Percentiles rank a stretch among this genome's conserved stretches.
phyloP scores from a whole-genome alignment of 2,329 filamentous ascomycete genomes.

The Colletotrichum lini region DNA sequence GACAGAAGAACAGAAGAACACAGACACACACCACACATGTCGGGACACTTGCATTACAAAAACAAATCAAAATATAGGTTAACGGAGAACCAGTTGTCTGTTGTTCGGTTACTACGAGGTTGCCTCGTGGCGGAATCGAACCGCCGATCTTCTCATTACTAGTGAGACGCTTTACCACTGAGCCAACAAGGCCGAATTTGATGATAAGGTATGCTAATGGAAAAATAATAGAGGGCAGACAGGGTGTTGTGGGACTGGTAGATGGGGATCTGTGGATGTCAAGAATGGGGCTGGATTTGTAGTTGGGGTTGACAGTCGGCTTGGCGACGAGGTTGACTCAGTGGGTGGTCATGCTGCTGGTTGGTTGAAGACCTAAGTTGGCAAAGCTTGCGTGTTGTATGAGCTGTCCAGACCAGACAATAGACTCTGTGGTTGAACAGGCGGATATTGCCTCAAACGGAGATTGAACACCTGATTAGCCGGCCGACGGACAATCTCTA shows the following conservation, averaged over 20 bases:
- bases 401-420: background rate
- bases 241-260: background rate
- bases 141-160: constrained; percentile 30
- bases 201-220: fast-evolving
- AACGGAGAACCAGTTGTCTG: no score
- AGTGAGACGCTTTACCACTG: constrained; percentile 14
- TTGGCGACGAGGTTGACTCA: constrained; percentile 9
- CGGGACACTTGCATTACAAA: no score
- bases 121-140: constrained; percentile 20
- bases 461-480: no score
- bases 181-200: constrained; percentile 6
- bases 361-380: background rate
- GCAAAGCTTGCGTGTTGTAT: no score
- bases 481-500: no score
- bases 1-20: no score
- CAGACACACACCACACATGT: no score
- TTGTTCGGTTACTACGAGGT: no score
- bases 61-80: no score
- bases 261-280: background rate
- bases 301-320: background rate
- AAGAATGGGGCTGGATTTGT: background rate
- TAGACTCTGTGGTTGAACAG: background rate
- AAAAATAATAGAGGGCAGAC: background rate
- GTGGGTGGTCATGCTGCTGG: background rate
- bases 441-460: no score